Percentiles rank a stretch among this genome's conserved stretches.
phyloP scores from a whole-genome alignment of 352 stramenopile genomes.

The Phytopythium vexans region DNA sequence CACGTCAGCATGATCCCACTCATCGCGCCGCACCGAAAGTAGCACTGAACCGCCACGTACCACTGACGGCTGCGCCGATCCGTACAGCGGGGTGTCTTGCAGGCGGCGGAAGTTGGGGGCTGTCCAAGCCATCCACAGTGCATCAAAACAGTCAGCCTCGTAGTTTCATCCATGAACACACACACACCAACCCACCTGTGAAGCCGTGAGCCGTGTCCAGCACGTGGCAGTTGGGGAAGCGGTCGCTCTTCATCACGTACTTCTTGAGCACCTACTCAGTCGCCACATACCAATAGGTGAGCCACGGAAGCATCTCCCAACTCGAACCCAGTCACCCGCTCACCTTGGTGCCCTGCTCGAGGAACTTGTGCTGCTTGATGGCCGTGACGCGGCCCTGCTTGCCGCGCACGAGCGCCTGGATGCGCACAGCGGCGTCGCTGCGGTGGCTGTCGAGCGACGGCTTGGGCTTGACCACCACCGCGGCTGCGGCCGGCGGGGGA shows the following conservation, averaged over 20 bases:
- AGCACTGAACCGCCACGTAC: constrained; percentile 19
- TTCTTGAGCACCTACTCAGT: constrained; percentile 62
- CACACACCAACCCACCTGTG: constrained; percentile 28
- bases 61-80: constrained; percentile 66
- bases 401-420: constrained; percentile 67
- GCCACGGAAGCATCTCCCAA: no score
- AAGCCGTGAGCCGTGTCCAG: constrained; percentile 60
- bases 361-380: constrained; percentile 47
- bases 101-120: constrained; percentile 78
- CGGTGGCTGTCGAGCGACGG: neutral
- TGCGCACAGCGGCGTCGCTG: constrained; percentile 55
- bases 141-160: neutral
- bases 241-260: constrained; percentile 83
- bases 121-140: constrained; percentile 9
- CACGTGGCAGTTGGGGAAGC: constrained; percentile 77
- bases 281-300: no score
- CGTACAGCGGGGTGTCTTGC: constrained; percentile 68
- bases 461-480: constrained; percentile 5
- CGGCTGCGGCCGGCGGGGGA: neutral
- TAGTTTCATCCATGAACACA: neutral
- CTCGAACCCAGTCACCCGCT: neutral
- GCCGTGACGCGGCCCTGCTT: constrained; percentile 48
- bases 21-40: neutral
- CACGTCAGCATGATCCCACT: neutral
- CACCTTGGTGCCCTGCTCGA: constrained; percentile 73